These are phyloP conservation scores for Rhodotorula paludigena DNA, from an alignment of 768 basidiomycete genomes.

Conservation along the genomic window DNA sequence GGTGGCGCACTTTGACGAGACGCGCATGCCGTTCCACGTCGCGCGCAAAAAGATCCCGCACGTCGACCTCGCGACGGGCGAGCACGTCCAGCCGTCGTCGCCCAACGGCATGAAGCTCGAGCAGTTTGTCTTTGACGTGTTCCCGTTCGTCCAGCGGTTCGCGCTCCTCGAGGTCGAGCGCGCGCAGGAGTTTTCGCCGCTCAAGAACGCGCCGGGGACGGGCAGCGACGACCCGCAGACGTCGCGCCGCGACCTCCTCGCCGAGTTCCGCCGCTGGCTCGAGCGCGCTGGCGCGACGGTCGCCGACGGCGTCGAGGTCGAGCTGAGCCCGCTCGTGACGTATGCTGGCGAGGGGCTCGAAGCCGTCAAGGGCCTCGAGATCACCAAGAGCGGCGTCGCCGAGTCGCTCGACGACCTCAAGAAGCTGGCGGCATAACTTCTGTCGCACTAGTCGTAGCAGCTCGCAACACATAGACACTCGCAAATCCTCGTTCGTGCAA, in stretches of 20 bases:
- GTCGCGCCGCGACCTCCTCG: slow-evolving; percentile 78
- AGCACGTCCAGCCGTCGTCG: slow-evolving; percentile 67
- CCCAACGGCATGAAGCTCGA: slow-evolving; percentile 99
- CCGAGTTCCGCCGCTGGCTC: slow-evolving; percentile 81
- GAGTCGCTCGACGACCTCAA: slow-evolving; percentile 61
- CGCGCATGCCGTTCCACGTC: slow-evolving; percentile 90
- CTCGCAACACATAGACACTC: background rate
- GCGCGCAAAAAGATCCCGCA: slow-evolving; percentile 95
- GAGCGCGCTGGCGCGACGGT: slow-evolving; percentile 64
- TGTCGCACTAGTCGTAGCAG: background rate
- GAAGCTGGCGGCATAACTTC: slow-evolving; percentile 1
- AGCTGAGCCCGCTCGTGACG: slow-evolving; percentile 78
- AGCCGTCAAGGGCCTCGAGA: slow-evolving; percentile 66
- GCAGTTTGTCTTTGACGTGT: slow-evolving; percentile 97
- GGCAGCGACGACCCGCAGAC: slow-evolving; percentile 85
- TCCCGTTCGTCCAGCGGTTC: slow-evolving; percentile 58
- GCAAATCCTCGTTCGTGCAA: background rate
- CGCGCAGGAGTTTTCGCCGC: slow-evolving; percentile 85
- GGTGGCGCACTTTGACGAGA: slow-evolving; percentile 70
- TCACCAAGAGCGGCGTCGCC: slow-evolving; percentile 69
- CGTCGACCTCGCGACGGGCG: slow-evolving; percentile 65
- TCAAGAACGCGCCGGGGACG: slow-evolving; percentile 95
- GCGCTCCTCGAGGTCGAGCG: slow-evolving; percentile 83
- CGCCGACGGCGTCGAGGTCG: slow-evolving; percentile 71
- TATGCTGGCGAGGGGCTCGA: slow-evolving; percentile 92